Evolutionary conservation across 805 yeast genomes (phyloP), one percentile per base, ranked within the genome.

Genomic region (Tetrapisispora pingtungensis): DNA sequence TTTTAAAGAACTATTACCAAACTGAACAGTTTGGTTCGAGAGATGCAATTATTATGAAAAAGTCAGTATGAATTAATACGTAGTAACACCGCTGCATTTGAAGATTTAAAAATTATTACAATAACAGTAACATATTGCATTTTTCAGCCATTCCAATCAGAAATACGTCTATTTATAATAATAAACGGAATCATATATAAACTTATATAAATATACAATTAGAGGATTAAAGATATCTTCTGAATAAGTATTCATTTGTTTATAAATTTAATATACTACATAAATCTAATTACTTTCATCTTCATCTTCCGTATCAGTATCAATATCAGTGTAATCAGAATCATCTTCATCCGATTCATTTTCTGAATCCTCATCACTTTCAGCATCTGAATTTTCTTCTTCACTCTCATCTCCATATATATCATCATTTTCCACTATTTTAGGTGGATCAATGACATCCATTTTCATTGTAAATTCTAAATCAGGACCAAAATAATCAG

Each of bases 401-500:
- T 81, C 89, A 56, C 82, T 89, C 43, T 77, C 84, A 43, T 81
- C 77, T 43, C 74, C 85, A 45, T 75, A 71, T 27, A 66, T 64
- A 42, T 75, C 78, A 37, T 68, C 74, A n/a, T 62, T 68, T 8
- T 60, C 44, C 53, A 65, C 52, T 36, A 46, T 47, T 8, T 39
- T 58, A 41, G 80, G 74, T 30, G 80, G 75, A 19, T 76, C 71
- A 53, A 75, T 71, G 31, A 89, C 95, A n/a, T 74, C 69, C 81
- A 89, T 74, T 20, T 68, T 67, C 40, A 86, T 64, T 10, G 89
- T 82, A 48, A 81, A 73, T 51, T 81, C 86, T 20, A 86, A 61
- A 59, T 90, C 97, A 17, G 77, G 66, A 6, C 96, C 95, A 61
- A 85, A 86, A 62, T 86, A 89, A 37, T 84, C 79, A 43, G 84